Evolutionary conservation across 805 yeast genomes (phyloP), one percentile per base, ranked within the genome.

Genomic region (Kodamaea neixiangensis): DNA sequence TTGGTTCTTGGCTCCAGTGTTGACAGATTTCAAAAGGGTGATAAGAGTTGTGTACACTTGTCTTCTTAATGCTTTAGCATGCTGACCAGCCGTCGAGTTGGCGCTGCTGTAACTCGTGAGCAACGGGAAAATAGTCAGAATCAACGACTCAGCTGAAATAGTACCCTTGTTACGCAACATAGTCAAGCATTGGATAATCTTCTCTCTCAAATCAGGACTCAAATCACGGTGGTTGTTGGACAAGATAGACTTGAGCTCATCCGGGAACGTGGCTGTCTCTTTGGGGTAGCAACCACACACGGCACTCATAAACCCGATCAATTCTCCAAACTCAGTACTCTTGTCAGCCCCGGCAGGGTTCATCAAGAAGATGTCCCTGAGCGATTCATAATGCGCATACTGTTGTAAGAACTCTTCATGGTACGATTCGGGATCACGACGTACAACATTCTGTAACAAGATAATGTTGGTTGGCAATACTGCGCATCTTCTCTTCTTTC

Each of bases 381-480:
- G 72, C 2, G 98, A 88, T 65, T 87, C 91, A 69, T 94, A 94
- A 67, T 94, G 98, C 47, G 94, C 82, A 65, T 86, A 90, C 66
- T 94, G 99, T 61, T 91, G 94, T 37, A 87, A 68, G 68, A 94
- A 94, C 68, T 94, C 99, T 69, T 94, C 99, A 53, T 83, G 83
- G 66, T 94, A 94, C 0, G 98, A 92, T 59, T 81, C 87, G 1
- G 99, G 97, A 67, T 94, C 99, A 61, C 97, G 79, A 59, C 92
- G 86, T 7, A 94, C 96, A 56, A 94, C 77, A 67, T 94, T 94
- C 72, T 94, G 99, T 53, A 94, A 72, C 55, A 93, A 74, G 35
- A 96, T 92, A 64, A 94, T 87, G 69, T 94, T 94, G 15, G 91
- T 88, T 9, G 98, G 98, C 65, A 93, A 75, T 51, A 92, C 79